Conservation (phyloP, 768 basidiomycete species). For the Antrodiella citrinella region DNA sequence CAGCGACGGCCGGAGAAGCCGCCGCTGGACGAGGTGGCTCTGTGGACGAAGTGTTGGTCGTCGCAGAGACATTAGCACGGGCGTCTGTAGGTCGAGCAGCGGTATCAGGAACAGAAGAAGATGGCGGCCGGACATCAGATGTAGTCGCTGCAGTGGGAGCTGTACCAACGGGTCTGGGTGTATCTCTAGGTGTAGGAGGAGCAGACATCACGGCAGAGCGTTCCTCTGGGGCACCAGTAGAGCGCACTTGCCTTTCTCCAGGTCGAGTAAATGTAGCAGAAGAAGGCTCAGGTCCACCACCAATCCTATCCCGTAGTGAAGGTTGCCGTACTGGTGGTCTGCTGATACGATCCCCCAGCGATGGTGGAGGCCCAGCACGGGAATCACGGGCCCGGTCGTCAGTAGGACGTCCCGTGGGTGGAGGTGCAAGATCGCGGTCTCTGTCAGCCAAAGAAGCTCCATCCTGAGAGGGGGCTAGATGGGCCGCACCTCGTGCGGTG, state of each 20-base stretch:
- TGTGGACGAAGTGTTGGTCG: constrained; percentile 9
- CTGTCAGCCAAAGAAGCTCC: not conserved
- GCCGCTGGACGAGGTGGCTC: constrained; percentile 7
- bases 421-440: not conserved
- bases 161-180: not conserved
- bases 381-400: constrained; percentile 7
- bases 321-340: constrained; percentile 13
- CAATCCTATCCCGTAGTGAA: constrained; percentile 20
- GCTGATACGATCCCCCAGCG: constrained; percentile 20
- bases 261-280: not conserved
- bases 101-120: constrained; percentile 7
- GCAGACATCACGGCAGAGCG: not conserved
- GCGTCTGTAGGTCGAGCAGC: constrained; percentile 5
- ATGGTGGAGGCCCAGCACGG: constrained; percentile 5
- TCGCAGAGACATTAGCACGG: constrained; percentile 8
- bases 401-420: not conserved
- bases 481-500: too few species aligned
- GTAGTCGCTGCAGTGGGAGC: not conserved
- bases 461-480: not conserved
- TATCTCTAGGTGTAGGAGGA: not conserved
- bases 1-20: constrained; percentile 10
- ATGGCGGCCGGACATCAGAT: constrained; percentile 8
- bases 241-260: not conserved
- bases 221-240: not conserved
- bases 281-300: constrained; percentile 6